These are phyloP conservation scores for Prunus padus DNA, from an alignment of 306 rosid genomes.

Conservation along the genomic window DNA sequence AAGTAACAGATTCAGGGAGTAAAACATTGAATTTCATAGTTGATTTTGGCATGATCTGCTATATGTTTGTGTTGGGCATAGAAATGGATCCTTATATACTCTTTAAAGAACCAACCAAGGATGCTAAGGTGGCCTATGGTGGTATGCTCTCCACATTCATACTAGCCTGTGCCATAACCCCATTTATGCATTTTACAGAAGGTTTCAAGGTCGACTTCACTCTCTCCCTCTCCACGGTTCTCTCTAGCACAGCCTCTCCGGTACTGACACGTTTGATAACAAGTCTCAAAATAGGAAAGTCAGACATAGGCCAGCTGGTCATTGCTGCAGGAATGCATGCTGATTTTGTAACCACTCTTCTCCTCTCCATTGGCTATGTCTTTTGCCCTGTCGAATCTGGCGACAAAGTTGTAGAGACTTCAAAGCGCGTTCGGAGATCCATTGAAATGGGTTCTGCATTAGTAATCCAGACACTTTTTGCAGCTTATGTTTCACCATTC, in stretches of 20 bases:
- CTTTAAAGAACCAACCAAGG: slow-evolving; percentile 52
- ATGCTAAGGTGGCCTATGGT: slow-evolving; percentile 69
- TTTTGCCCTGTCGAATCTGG: slow-evolving; percentile 31
- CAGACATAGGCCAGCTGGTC: slow-evolving; percentile 86
- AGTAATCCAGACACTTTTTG: slow-evolving; percentile 41
- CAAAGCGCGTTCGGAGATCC: slow-evolving; percentile 10
- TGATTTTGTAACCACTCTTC: slow-evolving; percentile 61
- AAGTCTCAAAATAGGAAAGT: slow-evolving; percentile 69
- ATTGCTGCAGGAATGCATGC: slow-evolving; percentile 85
- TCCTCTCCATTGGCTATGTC: slow-evolving; percentile 61
- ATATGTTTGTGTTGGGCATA: slow-evolving; percentile 89
- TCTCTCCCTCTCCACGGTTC: slow-evolving; percentile 51
- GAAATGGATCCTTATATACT: slow-evolving; percentile 82
- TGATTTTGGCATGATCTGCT: slow-evolving; percentile 83
- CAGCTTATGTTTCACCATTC: slow-evolving; percentile 63
- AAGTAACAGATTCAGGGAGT: slow-evolving; percentile 28
- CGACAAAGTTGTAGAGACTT: neutral
- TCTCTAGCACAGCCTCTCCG: slow-evolving; percentile 80
- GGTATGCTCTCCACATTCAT: slow-evolving; percentile 62
- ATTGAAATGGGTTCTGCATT: slow-evolving; percentile 38
- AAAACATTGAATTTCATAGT: slow-evolving; percentile 54
- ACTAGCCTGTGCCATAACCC: slow-evolving; percentile 38
- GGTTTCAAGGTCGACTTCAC: slow-evolving; percentile 35
- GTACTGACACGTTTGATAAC: slow-evolving; percentile 78
- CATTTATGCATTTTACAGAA: slow-evolving; percentile 37